These are phyloP conservation scores for Xerocomellus intermedius DNA, from an alignment of 768 basidiomycete genomes.

Conservation along the genomic window DNA sequence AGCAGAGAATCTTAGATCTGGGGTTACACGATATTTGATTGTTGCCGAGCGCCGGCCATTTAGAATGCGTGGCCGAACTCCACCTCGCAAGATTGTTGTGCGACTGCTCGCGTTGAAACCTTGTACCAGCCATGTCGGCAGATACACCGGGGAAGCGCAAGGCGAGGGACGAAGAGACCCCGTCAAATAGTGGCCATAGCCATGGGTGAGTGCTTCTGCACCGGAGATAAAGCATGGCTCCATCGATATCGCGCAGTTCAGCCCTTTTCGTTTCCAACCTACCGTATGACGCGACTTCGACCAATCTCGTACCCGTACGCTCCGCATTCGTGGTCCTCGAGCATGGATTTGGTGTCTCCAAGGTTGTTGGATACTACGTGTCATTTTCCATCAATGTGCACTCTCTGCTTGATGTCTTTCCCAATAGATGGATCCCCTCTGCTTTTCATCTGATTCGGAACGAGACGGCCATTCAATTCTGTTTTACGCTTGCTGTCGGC, in stretches of 20 bases:
- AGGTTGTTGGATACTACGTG: constrained; percentile 97
- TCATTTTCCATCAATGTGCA: constrained; percentile 85
- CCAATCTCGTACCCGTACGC: constrained; percentile 90
- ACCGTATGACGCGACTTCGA: constrained; percentile 86
- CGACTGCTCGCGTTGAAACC: too few relatives aligned
- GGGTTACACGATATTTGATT: too few relatives aligned
- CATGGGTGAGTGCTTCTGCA: constrained; percentile 22
- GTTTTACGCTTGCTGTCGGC: too few relatives aligned
- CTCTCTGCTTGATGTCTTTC: too few relatives aligned
- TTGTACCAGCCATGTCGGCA: neutral
- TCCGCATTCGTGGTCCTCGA: constrained; percentile 92
- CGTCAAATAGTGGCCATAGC: neutral
- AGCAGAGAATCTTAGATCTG: too few relatives aligned
- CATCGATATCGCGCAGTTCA: constrained; percentile 43
- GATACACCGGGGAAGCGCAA: constrained; percentile 30
- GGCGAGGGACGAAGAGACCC: constrained; percentile 17
- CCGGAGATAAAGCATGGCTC: neutral
- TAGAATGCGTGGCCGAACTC: too few relatives aligned
- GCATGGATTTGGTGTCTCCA: constrained; percentile 69
- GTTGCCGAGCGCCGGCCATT: neutral
- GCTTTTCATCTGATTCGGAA: too few relatives aligned
- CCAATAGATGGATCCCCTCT: too few relatives aligned
- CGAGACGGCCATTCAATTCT: too few relatives aligned
- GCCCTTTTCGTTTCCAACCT: constrained; percentile 94
- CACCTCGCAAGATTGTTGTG: too few relatives aligned